Base-by-base conservation (phyloP, 23 red algal genomes). In the Rhodosorus marinus region DNA sequence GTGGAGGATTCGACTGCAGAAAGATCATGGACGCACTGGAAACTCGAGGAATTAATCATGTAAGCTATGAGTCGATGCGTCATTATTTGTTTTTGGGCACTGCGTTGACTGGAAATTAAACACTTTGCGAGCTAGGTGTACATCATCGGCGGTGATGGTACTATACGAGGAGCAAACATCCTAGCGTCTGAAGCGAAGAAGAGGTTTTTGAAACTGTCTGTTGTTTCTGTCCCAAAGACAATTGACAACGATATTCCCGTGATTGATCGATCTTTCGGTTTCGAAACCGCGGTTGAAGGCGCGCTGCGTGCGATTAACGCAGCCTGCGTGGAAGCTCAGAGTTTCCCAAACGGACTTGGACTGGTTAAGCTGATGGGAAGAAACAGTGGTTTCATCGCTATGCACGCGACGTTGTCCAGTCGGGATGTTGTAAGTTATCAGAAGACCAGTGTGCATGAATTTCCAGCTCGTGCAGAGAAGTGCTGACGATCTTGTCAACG, bases 221-320 rank as follows among this genome's bases (percentile, higher is more conserved):
- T 94, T 24, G 72, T 80, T 21, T 55, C 49, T 34, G 62, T 94
- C 24, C 87, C 87, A 11, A 94, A 94, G 57, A 94, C 87, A 20
- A 83, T 94, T 60, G 87, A 94, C 26, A 83, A 94, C 51, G 87
- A 94, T 54, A 84, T 94, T 34, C 57, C 78, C 26, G 31, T 94
- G 20, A 79, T 94, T 26, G 76, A 83, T 35, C 42, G 71, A 29
- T 77, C 76, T 2, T 83, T 83, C 55, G 86, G 86, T 22, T 94
- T 94, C 57, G 77, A 76, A 26, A 83, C 76, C 23, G 87, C 87
- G 4, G 87, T 94, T 0, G 68, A 80, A 49, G 87, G 84, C 49
- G 78, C 87, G 31, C 80, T 80, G 51, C 77, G 74, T 29, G 69
- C 87, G 8, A 83, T 94, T 59, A 61, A 76, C 30, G 87, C 87